These are phyloP conservation scores for Aspergillus texensis DNA, from an alignment of 2,329 filamentous ascomycete species.

Conservation along the genomic window DNA sequence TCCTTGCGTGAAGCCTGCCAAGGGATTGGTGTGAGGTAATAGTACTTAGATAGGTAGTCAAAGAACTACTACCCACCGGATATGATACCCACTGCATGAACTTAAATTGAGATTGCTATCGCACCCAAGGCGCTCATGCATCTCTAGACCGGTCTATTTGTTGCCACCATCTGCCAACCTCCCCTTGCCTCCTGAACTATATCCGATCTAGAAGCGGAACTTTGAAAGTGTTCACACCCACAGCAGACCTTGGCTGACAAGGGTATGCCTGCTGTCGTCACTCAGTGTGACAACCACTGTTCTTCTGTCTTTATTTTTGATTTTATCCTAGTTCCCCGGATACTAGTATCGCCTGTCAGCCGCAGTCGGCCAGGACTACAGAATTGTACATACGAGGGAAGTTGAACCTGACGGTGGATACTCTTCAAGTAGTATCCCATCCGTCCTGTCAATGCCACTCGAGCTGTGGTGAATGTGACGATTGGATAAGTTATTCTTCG, in stretches of 20 bases:
- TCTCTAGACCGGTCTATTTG: slow-evolving; percentile 1
- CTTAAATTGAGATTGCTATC: neutral
- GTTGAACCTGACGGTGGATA: neutral
- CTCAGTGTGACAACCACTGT: neutral
- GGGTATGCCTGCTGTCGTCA: neutral
- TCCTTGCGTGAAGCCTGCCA: neutral
- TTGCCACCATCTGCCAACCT: neutral
- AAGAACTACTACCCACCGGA: neutral
- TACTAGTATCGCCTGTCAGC: neutral
- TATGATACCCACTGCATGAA: neutral
- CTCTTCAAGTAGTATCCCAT: neutral
- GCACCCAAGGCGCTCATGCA: neutral
- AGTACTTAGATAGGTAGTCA: neutral
- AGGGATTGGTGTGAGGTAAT: neutral
- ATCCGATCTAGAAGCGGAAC: neutral
- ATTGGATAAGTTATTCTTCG: neutral
- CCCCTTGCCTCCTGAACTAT: neutral
- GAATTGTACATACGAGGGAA: neutral
- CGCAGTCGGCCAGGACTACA: too few relatives aligned
- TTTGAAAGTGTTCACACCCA: neutral
- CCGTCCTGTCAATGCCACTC: neutral
- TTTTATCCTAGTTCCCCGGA: neutral
- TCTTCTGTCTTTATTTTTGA: too few relatives aligned
- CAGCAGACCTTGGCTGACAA: neutral
- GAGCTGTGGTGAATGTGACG: neutral